These are phyloP conservation scores for Nothophoma quercina DNA, from an alignment of 2,329 filamentous ascomycete species.

Conservation along the genomic window DNA sequence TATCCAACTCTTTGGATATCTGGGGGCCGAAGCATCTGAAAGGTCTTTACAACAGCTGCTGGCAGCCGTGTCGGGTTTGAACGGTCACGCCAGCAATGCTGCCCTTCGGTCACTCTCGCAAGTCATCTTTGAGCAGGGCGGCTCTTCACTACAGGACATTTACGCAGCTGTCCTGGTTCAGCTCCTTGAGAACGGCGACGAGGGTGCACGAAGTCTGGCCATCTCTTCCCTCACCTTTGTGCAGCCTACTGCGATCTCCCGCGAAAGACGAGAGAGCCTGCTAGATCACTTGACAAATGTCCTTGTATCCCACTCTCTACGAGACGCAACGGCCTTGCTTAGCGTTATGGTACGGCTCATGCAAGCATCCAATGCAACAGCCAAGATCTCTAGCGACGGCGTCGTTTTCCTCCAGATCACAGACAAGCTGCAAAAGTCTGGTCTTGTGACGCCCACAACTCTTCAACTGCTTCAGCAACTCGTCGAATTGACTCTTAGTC, in stretches of 20 bases:
- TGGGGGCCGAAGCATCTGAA: slow-evolving; percentile 25
- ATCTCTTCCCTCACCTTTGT: slow-evolving; percentile 33
- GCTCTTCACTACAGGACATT: slow-evolving; percentile 25
- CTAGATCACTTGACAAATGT: slow-evolving; percentile 38
- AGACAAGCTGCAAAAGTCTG: slow-evolving; percentile 29
- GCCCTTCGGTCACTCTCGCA: slow-evolving; percentile 30
- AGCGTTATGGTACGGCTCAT: slow-evolving; percentile 44
- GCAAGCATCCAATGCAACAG: slow-evolving; percentile 46
- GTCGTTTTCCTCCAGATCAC: slow-evolving; percentile 38
- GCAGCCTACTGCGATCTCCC: slow-evolving; percentile 33
- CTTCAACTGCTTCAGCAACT: slow-evolving; percentile 37
- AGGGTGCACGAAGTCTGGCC: slow-evolving; percentile 18
- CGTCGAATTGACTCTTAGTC: slow-evolving; percentile 33
- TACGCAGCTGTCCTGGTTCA: slow-evolving; percentile 31
- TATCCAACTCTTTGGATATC: slow-evolving; percentile 31
- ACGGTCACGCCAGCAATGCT: slow-evolving; percentile 8
- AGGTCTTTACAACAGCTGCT: slow-evolving; percentile 30
- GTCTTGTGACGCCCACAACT: slow-evolving; percentile 18
- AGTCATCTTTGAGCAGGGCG: slow-evolving; percentile 31
- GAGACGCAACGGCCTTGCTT: slow-evolving; percentile 22
- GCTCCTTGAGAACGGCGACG: slow-evolving; percentile 17
- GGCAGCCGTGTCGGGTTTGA: slow-evolving; percentile 23
- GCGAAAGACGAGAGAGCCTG: slow-evolving; percentile 43
- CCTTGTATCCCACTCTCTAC: slow-evolving; percentile 16
- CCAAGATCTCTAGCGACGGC: slow-evolving; percentile 41